Evolutionary conservation across 2,329 filamentous ascomycete species (phyloP).

Genomic region (Dactylellina leptospora): DNA sequence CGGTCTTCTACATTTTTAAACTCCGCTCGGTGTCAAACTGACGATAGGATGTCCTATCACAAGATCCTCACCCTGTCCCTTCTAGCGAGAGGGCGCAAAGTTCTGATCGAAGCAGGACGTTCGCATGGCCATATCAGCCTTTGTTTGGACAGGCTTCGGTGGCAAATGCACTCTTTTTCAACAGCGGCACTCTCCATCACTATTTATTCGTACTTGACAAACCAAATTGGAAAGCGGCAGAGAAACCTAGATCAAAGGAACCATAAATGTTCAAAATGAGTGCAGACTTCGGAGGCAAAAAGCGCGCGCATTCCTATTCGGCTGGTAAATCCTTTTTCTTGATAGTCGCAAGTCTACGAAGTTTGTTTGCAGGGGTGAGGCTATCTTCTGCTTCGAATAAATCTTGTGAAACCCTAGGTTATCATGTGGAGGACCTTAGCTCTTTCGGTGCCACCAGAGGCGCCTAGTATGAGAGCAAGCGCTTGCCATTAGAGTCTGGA

Average conservation of each 20-base stretch:
- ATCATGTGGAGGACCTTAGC: neutral
- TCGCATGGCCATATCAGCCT: neutral
- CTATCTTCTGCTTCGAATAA: neutral
- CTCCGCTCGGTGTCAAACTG: conserved; percentile 14
- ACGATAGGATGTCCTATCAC: conserved; percentile 30
- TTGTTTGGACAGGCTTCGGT: too few species aligned
- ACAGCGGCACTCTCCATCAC: conserved; percentile 4
- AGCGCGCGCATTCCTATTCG: conserved; percentile 22
- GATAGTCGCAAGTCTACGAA: neutral
- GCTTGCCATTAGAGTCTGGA: conserved; percentile 20
- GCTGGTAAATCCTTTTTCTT: conserved; percentile 13
- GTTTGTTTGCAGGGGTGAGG: neutral
- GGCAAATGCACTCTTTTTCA: conserved; percentile 40
- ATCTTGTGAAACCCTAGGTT: conserved; percentile 48
- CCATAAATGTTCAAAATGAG: neutral
- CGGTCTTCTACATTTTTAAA: conserved; percentile 25
- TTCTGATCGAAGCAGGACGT: neutral
- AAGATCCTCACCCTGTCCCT: conserved; percentile 2
- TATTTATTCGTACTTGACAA: conserved; percentile 11
- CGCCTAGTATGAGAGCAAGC: conserved; percentile 15
- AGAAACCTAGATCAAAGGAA: neutral
- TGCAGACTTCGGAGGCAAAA: conserved; percentile 20
- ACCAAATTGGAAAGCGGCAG: conserved; percentile 45
- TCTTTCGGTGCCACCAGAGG: conserved; percentile 24
- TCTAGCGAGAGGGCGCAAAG: neutral